These are phyloP conservation scores for Penicillium janthinellum DNA, from an alignment of 2,329 filamentous ascomycete genomes.

Conservation along the genomic window DNA sequence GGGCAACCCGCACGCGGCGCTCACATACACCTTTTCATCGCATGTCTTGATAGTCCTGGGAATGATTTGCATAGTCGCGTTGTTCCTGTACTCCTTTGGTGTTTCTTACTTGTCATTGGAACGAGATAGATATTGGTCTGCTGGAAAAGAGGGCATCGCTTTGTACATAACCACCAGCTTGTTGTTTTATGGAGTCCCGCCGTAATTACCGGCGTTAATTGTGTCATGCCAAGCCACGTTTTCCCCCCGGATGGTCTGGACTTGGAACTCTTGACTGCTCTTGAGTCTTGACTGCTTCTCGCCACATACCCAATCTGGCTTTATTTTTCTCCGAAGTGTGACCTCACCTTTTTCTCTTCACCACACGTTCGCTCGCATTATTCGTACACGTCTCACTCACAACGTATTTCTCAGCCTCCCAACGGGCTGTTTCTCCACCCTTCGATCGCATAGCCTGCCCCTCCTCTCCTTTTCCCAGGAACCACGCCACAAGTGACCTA, in stretches of 20 bases:
- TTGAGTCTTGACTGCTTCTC: not conserved
- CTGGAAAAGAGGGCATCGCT: not conserved
- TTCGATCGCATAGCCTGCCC: not conserved
- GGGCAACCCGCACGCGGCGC: slow-evolving; percentile 5
- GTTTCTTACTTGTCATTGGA: not conserved
- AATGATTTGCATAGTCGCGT: slow-evolving; percentile 8
- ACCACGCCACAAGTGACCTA: slow-evolving; percentile 5
- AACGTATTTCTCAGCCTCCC: not conserved
- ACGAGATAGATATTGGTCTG: slow-evolving; percentile 9
- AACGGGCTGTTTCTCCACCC: not conserved
- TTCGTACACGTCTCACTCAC: not conserved
- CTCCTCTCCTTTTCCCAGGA: not conserved
- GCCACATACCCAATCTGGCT: slow-evolving; percentile 6
- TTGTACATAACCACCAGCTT: not conserved
- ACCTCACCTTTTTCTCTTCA: not conserved
- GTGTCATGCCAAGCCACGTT: slow-evolving; percentile 30
- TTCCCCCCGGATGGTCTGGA: slow-evolving; percentile 23
- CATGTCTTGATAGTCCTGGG: slow-evolving; percentile 10
- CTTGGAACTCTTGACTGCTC: not conserved
- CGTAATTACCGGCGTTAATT: slow-evolving; percentile 2
- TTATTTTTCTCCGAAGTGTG: not conserved
- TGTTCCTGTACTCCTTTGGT: not conserved
- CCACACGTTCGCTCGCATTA: not conserved
- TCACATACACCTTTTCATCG: not conserved
- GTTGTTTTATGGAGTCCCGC: not conserved